phyloP scores from a whole-genome alignment of 1,284 basidiomycete species.

The Stereum hirsutum region DNA sequence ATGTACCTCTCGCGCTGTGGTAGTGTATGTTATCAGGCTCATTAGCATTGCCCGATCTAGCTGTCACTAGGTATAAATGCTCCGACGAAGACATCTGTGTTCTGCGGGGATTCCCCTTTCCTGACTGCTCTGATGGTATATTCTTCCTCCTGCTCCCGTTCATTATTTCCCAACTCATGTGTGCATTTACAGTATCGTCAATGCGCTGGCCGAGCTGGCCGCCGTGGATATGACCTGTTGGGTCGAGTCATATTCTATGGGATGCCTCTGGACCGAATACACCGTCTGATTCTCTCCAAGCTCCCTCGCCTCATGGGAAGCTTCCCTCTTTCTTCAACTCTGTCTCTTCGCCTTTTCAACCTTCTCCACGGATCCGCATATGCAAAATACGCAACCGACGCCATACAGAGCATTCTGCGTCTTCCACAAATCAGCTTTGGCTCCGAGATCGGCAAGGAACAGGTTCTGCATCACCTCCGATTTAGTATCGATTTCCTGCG shows the following conservation, averaged over 20 bases:
- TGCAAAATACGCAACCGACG: constrained; percentile 35
- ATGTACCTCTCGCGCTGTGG: not conserved
- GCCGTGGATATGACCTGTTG: constrained; percentile 58
- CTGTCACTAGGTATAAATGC: constrained; percentile 77
- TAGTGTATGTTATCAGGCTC: constrained; percentile 31
- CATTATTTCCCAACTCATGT: constrained; percentile 5
- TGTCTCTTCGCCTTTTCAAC: constrained; percentile 54
- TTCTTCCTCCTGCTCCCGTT: not conserved
- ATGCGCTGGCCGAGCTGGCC: constrained; percentile 61
- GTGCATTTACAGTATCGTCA: constrained; percentile 50
- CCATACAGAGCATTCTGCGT: constrained; percentile 40
- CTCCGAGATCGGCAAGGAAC: constrained; percentile 40
- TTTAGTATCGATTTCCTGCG: constrained; percentile 66
- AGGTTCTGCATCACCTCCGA: constrained; percentile 56
- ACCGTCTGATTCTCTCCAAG: constrained; percentile 52
- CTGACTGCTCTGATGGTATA: constrained; percentile 53
- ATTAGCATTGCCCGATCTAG: constrained; percentile 54
- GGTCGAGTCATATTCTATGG: constrained; percentile 70
- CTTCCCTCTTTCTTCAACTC: constrained; percentile 59
- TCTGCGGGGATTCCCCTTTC: constrained; percentile 58
- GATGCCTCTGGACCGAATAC: constrained; percentile 48
- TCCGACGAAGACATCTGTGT: constrained; percentile 56
- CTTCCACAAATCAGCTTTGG: constrained; percentile 50
- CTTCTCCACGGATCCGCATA: constrained; percentile 51
- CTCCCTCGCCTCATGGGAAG: constrained; percentile 53